Evolutionary conservation across 1,284 basidiomycete genomes (phyloP).

Genomic region (Leccinum fuscescens): DNA sequence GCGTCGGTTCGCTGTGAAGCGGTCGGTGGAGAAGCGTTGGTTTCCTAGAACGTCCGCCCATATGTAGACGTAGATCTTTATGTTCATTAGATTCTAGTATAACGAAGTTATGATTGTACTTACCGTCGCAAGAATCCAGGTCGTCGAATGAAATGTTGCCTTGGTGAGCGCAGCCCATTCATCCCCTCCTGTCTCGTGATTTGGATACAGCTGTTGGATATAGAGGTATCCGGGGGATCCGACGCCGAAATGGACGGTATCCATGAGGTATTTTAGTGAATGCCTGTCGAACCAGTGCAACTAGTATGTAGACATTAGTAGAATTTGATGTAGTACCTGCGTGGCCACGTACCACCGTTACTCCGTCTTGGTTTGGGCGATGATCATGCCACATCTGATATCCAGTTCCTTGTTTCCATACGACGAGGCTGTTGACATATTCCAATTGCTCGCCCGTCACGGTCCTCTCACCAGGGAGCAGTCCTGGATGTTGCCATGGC

Average conservation of each 20-base stretch:
- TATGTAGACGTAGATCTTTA: background rate
- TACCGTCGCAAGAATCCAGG: background rate
- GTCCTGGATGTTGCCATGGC: background rate
- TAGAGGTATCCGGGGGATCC: background rate
- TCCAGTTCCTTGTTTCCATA: background rate
- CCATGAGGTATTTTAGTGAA: background rate
- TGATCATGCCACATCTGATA: background rate
- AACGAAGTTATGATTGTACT: background rate
- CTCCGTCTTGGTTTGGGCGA: background rate
- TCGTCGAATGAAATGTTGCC: background rate
- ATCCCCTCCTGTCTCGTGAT: background rate
- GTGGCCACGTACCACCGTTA: background rate
- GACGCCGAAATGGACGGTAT: background rate
- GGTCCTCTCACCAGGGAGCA: background rate
- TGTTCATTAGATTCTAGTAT: background rate
- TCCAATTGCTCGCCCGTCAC: background rate
- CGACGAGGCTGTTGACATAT: background rate
- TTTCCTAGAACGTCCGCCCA: background rate
- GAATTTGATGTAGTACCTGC: background rate
- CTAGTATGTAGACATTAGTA: background rate
- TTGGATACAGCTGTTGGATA: background rate
- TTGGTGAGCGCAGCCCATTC: background rate
- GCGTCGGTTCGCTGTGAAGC: background rate
- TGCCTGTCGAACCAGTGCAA: background rate
- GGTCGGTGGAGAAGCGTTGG: background rate